Conservation (phyloP, 768 basidiomycete genomes). For the Boletus coccyginus region DNA sequence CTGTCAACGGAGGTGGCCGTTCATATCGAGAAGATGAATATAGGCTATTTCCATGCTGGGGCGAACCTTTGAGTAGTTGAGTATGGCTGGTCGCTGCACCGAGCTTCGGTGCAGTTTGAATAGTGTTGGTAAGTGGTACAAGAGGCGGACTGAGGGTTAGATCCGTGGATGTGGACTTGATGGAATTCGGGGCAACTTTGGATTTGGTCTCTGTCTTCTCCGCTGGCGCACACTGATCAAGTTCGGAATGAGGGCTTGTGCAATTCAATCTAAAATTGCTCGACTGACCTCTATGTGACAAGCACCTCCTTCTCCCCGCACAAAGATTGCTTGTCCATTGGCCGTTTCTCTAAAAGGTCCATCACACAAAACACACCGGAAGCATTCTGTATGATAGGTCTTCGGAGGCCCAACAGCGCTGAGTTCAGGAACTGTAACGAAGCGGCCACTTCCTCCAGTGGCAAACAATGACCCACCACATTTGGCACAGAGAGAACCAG, state of each 20-base stretch:
- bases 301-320: conserved; percentile 59
- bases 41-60: conserved; percentile 8
- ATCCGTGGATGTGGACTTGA: conserved; percentile 12
- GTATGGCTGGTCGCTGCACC: conserved; percentile 1
- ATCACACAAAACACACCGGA: conserved; percentile 67
- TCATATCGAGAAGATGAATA: conserved; percentile 34
- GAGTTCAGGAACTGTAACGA: conserved; percentile 65
- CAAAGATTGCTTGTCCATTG: conserved; percentile 68
- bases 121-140: conserved; percentile 17
- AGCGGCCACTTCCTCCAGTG: conserved; percentile 55
- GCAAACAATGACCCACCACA: conserved; percentile 61
- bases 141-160: conserved; percentile 18
- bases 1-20: conserved; percentile 15
- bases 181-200: conserved; percentile 1
- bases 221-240: conserved; percentile 42
- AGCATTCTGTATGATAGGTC: conserved; percentile 73
- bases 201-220: conserved; percentile 28
- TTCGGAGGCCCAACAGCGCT: conserved; percentile 42
- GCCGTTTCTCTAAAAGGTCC: conserved; percentile 58
- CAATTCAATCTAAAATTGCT: not conserved
- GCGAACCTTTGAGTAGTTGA: conserved; percentile 13
- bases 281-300: conserved; percentile 59
- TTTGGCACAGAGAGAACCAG: conserved; percentile 53
- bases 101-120: conserved; percentile 7
- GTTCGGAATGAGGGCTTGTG: conserved; percentile 6